Percentiles rank a stretch among this genome's conserved stretches.
phyloP scores from a whole-genome alignment of 2,329 filamentous ascomycete species.

The Aspergillus flavus region DNA sequence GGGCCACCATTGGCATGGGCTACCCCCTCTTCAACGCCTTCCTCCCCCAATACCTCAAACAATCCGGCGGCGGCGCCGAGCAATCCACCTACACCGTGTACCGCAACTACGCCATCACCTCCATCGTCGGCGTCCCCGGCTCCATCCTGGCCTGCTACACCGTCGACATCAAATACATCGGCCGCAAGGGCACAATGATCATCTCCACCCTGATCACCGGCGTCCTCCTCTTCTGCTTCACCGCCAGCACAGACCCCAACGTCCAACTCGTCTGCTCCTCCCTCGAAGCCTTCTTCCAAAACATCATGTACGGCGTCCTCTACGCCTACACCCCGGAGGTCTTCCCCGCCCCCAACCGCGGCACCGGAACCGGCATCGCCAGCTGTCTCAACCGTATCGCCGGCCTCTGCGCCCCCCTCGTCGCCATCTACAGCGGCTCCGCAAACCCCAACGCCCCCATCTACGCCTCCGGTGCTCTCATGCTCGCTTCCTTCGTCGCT shows the following conservation, averaged over 20 bases:
- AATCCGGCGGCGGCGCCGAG: slow-evolving; percentile 48
- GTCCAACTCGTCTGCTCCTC: slow-evolving; percentile 56
- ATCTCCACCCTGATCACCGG: slow-evolving; percentile 55
- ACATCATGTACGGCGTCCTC: slow-evolving; percentile 60
- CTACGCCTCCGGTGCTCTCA: slow-evolving; percentile 48
- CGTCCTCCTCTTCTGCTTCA: slow-evolving; percentile 59
- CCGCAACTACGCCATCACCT: slow-evolving; percentile 81
- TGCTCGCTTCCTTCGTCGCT: slow-evolving; percentile 48
- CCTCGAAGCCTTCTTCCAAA: slow-evolving; percentile 60
- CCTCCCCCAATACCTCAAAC: slow-evolving; percentile 80
- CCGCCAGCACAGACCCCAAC: slow-evolving; percentile 49
- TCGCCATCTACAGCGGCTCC: slow-evolving; percentile 45
- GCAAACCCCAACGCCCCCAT: slow-evolving; percentile 47
- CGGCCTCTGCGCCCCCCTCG: slow-evolving; percentile 48
- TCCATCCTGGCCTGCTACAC: slow-evolving; percentile 73
- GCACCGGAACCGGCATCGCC: slow-evolving; percentile 56
- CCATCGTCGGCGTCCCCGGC: slow-evolving; percentile 74
- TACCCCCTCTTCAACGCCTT: slow-evolving; percentile 90
- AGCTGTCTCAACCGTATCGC: slow-evolving; percentile 49
- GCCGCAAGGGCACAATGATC: slow-evolving; percentile 60
- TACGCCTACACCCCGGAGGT: slow-evolving; percentile 63
- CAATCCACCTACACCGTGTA: slow-evolving; percentile 56
- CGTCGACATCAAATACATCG: slow-evolving; percentile 68
- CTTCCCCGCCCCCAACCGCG: slow-evolving; percentile 58
- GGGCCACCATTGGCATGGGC: slow-evolving; percentile 81